phyloP scores from a whole-genome alignment of 2,329 filamentous ascomycete species.

The Phaeosphaeriaceae sp. region DNA sequence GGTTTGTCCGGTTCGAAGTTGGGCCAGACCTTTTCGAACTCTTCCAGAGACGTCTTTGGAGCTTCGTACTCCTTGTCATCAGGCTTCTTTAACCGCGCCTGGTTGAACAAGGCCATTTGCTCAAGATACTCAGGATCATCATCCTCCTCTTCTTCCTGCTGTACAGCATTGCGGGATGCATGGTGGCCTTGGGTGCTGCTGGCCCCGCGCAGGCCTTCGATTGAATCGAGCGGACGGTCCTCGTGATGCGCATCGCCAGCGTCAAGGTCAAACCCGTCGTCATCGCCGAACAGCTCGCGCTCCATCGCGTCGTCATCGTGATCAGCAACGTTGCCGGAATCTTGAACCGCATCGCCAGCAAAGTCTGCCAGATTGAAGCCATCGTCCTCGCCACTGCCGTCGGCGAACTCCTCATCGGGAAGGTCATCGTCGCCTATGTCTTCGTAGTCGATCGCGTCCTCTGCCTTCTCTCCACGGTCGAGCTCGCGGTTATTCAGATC shows the following conservation, averaged over 20 bases:
- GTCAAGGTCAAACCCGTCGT: constrained; percentile 23
- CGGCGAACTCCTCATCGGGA: constrained; percentile 68
- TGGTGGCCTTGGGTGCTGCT: constrained; percentile 26
- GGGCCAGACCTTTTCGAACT: constrained; percentile 82
- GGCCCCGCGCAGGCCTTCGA: constrained; percentile 25
- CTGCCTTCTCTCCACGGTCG: constrained; percentile 76
- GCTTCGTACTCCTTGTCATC: constrained; percentile 66
- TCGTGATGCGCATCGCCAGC: constrained; percentile 40
- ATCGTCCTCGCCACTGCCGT: constrained; percentile 25
- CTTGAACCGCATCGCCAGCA: constrained; percentile 43
- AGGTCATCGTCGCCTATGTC: constrained; percentile 93
- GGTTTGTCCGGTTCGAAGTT: constrained; percentile 77
- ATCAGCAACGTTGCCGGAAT: constrained; percentile 25
- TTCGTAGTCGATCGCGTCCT: constrained; percentile 88
- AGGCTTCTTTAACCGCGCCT: constrained; percentile 34
- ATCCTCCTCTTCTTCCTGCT: constrained; percentile 37
- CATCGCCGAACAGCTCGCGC: constrained; percentile 42
- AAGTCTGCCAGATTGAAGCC: constrained; percentile 28
- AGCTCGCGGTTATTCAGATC: constrained; percentile 45
- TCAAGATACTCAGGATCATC: constrained; percentile 43
- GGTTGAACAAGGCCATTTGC: constrained; percentile 42
- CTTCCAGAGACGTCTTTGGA: constrained; percentile 75
- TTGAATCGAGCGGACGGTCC: constrained; percentile 47
- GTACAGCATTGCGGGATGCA: constrained; percentile 22
- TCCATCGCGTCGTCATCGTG: constrained; percentile 63